Percentiles rank a stretch among this genome's conserved stretches.
Evolutionary conservation across 2,329 filamentous ascomycete genomes (phyloP).

Genomic region (Trichophyton simii): DNA sequence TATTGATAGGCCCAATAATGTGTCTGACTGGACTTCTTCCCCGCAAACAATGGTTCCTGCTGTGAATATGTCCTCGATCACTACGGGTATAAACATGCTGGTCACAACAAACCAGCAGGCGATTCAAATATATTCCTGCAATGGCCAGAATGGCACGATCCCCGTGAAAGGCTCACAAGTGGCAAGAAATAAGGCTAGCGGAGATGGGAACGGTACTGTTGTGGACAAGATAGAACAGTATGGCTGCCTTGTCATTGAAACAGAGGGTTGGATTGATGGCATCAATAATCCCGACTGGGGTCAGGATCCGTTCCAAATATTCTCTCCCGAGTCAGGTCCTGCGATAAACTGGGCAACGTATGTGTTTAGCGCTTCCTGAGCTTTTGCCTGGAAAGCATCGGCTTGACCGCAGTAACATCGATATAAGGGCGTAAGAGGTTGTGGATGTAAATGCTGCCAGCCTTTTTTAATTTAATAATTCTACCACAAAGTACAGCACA

Average conservation of each 20-base stretch:
- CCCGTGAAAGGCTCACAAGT: conserved; percentile 31
- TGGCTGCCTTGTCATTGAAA: conserved; percentile 81
- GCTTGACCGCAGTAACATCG: neutral
- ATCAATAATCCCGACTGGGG: conserved; percentile 90
- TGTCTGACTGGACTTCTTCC: conserved; percentile 18
- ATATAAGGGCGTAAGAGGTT: neutral
- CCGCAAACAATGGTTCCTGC: conserved; percentile 30
- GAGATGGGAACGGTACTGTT: conserved; percentile 34
- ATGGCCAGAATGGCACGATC: conserved; percentile 55
- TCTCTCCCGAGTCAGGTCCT: conserved; percentile 28
- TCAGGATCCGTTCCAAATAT: conserved; percentile 38
- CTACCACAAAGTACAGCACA: neutral
- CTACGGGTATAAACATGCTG: conserved; percentile 70
- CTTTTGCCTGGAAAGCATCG: neutral
- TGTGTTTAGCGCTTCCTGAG: conserved; percentile 13
- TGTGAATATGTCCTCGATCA: conserved; percentile 52
- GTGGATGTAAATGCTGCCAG: too few species aligned
- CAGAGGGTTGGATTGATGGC: conserved; percentile 84
- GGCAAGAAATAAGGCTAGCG: conserved; percentile 43
- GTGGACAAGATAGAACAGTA: conserved; percentile 46
- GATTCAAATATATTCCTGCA: conserved; percentile 80
- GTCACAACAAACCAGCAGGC: conserved; percentile 74
- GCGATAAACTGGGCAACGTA: conserved; percentile 34
- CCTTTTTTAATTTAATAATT: neutral
- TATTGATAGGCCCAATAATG: conserved; percentile 30